Percentiles rank a stretch among this genome's conserved stretches.
Evolutionary conservation across 805 yeast species (phyloP).

Genomic region (Candida arabinofermentans): DNA sequence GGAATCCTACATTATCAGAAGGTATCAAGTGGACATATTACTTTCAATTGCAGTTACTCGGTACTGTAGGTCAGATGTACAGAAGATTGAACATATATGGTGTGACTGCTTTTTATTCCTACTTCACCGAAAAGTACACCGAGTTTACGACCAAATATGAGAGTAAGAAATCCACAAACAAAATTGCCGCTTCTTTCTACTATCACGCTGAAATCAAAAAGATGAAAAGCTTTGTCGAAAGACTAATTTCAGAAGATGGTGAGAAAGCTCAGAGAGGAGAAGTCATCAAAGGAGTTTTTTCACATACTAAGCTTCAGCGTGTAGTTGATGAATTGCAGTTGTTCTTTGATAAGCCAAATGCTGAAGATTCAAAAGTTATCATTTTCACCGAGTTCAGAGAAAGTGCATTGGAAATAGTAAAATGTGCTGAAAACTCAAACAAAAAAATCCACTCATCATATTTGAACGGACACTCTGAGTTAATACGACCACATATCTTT

Average conservation of each 20-base stretch:
- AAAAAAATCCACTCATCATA: conserved; percentile 6
- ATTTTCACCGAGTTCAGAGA: conserved; percentile 87
- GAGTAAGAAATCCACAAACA: conserved; percentile 56
- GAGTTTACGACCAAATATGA: conserved; percentile 58
- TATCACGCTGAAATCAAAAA: conserved; percentile 44
- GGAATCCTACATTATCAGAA: conserved; percentile 54
- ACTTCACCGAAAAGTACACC: conserved; percentile 53
- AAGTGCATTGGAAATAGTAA: conserved; percentile 84
- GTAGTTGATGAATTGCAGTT: conserved; percentile 51
- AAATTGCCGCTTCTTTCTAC: conserved; percentile 59
- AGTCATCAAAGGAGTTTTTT: conserved; percentile 29
- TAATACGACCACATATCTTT: conserved; percentile 71
- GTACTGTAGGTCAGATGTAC: conserved; percentile 68
- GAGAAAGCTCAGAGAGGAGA: conserved; percentile 13
- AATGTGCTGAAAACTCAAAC: conserved; percentile 46
- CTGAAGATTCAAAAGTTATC: conserved; percentile 65
- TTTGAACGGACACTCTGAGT: conserved; percentile 27
- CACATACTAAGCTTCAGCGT: conserved; percentile 73
- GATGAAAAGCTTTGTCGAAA: conserved; percentile 43
- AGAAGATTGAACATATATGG: conserved; percentile 79
- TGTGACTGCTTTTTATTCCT: conserved; percentile 65
- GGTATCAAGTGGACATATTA: conserved; percentile 73
- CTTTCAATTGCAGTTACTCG: conserved; percentile 57
- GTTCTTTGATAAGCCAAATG: conserved; percentile 45
- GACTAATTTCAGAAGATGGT: conserved; percentile 32